phyloP scores from a whole-genome alignment of 2,329 filamentous ascomycete species.

The Cladorrhinum sp. region DNA sequence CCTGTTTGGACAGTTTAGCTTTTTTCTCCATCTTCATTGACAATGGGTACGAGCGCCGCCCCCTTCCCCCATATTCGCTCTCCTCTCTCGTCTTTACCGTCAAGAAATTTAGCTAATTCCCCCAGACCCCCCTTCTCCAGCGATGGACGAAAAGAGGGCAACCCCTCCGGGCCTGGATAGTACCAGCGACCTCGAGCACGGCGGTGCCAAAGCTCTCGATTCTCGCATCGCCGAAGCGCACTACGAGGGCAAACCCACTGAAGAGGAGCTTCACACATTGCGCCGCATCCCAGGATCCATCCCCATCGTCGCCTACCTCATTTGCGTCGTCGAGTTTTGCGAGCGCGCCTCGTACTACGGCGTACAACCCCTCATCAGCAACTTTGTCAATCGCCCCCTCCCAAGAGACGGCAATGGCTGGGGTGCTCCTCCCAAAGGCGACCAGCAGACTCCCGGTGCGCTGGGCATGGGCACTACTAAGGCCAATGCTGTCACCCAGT shows the following conservation, averaged over 20 bases:
- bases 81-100: neutral
- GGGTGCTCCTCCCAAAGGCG: slow-evolving; percentile 39
- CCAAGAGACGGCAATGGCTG: slow-evolving; percentile 48
- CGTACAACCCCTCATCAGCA: slow-evolving; percentile 51
- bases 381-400: slow-evolving; percentile 60
- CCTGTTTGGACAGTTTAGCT: too few species aligned
- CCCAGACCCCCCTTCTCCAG: neutral
- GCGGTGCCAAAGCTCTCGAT: neutral
- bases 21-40: too few species aligned
- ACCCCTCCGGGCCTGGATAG: neutral
- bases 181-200: neutral
- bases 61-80: neutral
- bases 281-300: slow-evolving; percentile 52
- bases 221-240: slow-evolving; percentile 19
- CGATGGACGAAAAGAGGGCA: neutral
- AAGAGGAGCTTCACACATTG: slow-evolving; percentile 51
- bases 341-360: slow-evolving; percentile 62
- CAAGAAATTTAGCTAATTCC: neutral
- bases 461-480: slow-evolving; percentile 55
- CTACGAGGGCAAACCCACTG: slow-evolving; percentile 41
- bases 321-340: slow-evolving; percentile 58
- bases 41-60: neutral
- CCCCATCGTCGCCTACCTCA: slow-evolving; percentile 51
- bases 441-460: slow-evolving; percentile 53
- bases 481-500: slow-evolving; percentile 50